phyloP scores from a whole-genome alignment of 345 rosid genomes.

The Hypericum androsaemum region DNA sequence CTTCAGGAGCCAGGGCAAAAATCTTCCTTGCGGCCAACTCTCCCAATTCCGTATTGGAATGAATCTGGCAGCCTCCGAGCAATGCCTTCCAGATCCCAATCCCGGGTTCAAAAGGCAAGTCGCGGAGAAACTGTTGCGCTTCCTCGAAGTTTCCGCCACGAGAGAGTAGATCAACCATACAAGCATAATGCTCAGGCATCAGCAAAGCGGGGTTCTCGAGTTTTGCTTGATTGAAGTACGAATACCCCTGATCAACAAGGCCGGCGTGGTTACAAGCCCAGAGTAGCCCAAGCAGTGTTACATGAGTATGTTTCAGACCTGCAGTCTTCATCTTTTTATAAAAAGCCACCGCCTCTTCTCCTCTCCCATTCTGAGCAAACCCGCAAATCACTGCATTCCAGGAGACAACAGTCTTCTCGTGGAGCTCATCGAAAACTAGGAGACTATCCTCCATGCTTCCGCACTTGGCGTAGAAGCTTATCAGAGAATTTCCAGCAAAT shows the following conservation, averaged over 20 bases:
- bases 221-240: constrained; percentile 42
- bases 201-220: constrained; percentile 26
- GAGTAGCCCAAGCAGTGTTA: constrained; percentile 54
- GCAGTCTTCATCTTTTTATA: constrained; percentile 35
- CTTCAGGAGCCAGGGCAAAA: constrained; percentile 53
- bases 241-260: constrained; percentile 49
- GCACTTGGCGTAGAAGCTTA: constrained; percentile 74
- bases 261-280: constrained; percentile 84
- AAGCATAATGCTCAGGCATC: constrained; percentile 62
- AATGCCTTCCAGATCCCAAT: constrained; percentile 85
- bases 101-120: constrained; percentile 60
- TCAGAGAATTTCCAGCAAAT: constrained; percentile 50
- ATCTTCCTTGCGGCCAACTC: constrained; percentile 46
- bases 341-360: constrained; percentile 48
- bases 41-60: constrained; percentile 43
- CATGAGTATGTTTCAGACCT: constrained; percentile 45
- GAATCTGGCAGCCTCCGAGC: constrained; percentile 77
- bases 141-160: constrained; percentile 54
- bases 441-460: constrained; percentile 69
- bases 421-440: constrained; percentile 35
- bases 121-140: constrained; percentile 40
- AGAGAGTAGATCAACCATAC: constrained; percentile 74
- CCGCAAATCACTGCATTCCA: constrained; percentile 81
- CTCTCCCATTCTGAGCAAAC: constrained; percentile 70
- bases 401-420: constrained; percentile 36